Base-by-base conservation (phyloP, 2,329 filamentous ascomycete genomes). In the Trichoderma aggressivum region DNA sequence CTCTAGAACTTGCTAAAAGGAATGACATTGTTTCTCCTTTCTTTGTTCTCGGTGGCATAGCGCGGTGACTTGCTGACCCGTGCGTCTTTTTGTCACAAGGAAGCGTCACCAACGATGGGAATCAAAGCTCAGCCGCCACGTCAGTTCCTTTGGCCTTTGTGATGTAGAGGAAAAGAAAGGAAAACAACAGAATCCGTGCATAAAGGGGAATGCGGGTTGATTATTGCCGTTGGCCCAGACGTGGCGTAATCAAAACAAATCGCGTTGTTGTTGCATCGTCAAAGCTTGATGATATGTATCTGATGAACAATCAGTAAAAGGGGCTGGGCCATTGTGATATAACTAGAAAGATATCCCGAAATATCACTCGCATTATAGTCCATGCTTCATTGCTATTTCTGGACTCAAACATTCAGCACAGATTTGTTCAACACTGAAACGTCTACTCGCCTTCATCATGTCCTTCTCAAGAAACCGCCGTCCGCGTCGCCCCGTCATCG, bases 31-130 rank as follows among this genome's bases (percentile, higher is more conserved):
- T 36, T 7, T 30, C 30, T 43, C 14, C 1, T 26, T 43, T 26
- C 70, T 71, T 71, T 71, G 61, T 71, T 55, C 43, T 55, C 12
- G 68, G 24, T 63, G 64, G 28, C 21, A 56, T 30, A 21, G 34
- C 14, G 39, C 34, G 28, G 56, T 14, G 24, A 11, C 18, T 39
- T 34, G 39, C 18, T 18, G 18, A 18, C 30, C 65, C 39, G 56
- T 59, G 30, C 56, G 65, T 11, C 65, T 69, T 43, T 43, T 69
- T 69, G 56, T 69, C 39, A 50, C 56, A 34, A n/a, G 50, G 18
- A 5, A 26, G 28, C 39, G 10, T 34, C 28, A 64, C 63, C 55
- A 71, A 63, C 14, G 47, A 36, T 55, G 43, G 43, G 60, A 34
- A 34, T 60, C 14, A 58, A 56, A 43, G 7, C 30, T 8, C 28